A percentile compares a stretch with the other conserved stretches of the same genome.
Conservation (phyloP, 2,329 filamentous ascomycete species). For the Fusarium fujikuroi region DNA sequence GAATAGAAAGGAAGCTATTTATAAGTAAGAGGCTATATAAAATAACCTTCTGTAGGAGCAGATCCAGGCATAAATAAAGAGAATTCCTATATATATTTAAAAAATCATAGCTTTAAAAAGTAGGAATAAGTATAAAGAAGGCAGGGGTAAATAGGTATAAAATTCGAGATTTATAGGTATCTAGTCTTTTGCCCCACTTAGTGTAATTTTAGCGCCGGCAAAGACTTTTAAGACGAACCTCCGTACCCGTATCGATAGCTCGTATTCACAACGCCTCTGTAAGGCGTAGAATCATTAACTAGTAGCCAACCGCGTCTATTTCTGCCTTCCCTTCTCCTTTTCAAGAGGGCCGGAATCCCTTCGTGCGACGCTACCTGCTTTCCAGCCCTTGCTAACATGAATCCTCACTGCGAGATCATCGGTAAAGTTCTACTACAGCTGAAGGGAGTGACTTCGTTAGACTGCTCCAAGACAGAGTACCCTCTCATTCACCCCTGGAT, state of each 20-base stretch:
- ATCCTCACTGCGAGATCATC: neutral
- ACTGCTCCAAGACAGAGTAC: neutral
- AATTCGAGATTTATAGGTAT: too few species aligned
- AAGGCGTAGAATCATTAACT: neutral
- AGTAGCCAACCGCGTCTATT: neutral
- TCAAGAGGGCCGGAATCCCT: neutral
- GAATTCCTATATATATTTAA: too few species aligned
- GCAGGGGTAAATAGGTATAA: too few species aligned
- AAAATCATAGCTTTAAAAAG: too few species aligned
- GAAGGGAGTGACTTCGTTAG: conserved; percentile 22
- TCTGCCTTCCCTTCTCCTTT: neutral
- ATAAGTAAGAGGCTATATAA: too few species aligned
- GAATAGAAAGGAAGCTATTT: too few species aligned
- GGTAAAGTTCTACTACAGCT: neutral
- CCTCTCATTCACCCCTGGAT: neutral
- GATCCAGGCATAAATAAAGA: too few species aligned
- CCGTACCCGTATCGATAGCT: conserved; percentile 21
- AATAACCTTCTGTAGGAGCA: too few species aligned
- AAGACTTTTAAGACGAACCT: too few species aligned
- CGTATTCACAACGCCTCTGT: conserved; percentile 16
- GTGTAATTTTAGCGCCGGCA: too few species aligned
- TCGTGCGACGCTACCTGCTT: neutral
- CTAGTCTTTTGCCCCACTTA: too few species aligned
- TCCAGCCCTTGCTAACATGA: neutral
- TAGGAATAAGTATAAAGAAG: too few species aligned